Evolutionary conservation across 306 rosid genomes (phyloP), one percentile per base, ranked within the genome.

Genomic region (Lathyrus tuberosus): DNA sequence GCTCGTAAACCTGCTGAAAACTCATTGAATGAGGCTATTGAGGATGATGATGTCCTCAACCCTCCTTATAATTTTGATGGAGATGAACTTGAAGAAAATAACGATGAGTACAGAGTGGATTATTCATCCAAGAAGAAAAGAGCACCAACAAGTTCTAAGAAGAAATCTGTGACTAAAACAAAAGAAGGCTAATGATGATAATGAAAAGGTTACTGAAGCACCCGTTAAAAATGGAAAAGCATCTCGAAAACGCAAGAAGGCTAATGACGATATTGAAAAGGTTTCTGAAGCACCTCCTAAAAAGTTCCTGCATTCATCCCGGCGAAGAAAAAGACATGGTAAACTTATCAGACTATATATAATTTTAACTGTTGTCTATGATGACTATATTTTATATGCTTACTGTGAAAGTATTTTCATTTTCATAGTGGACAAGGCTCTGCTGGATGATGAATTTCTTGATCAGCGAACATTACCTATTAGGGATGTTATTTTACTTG

Each of bases 401-500:
- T 72, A 71, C 48, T 84, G 33, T 69, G 78, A 62, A 56, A 63
- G 44, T 61, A 42, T 59, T 80, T 78, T 74, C 46, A 72, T 59
- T 57, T 81, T 71, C 52, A 37, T 47, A 91, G 96, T 84, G 79
- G 82, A 88, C 79, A 86, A 90, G 89, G 74, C 82, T 78, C 84
- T 94, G 65, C 91, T 94, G 66, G 95, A 86, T 49, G 88, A 88
- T 75, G 95, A 88, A 38, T 96, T 88, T 77, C 79, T 88, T 66
- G 92, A 94, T 68, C 79, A 65, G 44, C 80, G 59, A 59, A 85
- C 71, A 28, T 65, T 88, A 62, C 80, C 81, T 47, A 48, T 94
- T 2, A 86, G 69, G 74, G 87, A 94, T 83, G 76, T 94, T 65
- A 88, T 94, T 80, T 76, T 75, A 77, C 88, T 79, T 73, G 84